phyloP scores from a whole-genome alignment of 257 asterid genomes.

The Fraxinus quadrangulata region DNA sequence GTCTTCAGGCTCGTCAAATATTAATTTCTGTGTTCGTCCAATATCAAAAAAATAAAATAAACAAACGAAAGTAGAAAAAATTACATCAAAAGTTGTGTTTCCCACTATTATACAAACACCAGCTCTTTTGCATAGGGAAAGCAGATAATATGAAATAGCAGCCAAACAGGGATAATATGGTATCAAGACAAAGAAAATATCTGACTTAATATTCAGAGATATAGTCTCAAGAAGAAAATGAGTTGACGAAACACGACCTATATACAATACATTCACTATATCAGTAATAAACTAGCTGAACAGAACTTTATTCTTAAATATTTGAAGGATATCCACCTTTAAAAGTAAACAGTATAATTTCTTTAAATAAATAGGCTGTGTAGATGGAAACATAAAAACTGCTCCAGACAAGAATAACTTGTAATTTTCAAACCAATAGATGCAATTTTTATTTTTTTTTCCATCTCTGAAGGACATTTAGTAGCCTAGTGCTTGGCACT shows the following conservation, averaged over 20 bases:
- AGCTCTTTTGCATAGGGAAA: constrained; percentile 5
- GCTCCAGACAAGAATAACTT: constrained; percentile 7
- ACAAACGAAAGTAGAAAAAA: constrained; percentile 18
- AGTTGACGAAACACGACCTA: not conserved
- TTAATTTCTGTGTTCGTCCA: constrained; percentile 63
- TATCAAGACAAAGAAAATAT: not conserved
- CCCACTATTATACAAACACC: constrained; percentile 10
- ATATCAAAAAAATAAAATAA: constrained; percentile 30
- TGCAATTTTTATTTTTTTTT: not conserved
- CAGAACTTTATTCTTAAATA: not conserved
- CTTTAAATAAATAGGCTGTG: not conserved
- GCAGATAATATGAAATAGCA: not conserved
- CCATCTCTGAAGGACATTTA: constrained; percentile 15
- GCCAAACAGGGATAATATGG: constrained; percentile 1
- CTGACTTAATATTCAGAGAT: not conserved
- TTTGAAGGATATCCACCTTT: not conserved
- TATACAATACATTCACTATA: not conserved
- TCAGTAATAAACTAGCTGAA: not conserved
- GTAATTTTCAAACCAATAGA: not conserved
- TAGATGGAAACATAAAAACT: not conserved
- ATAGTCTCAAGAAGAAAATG: not conserved
- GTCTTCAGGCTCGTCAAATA: constrained; percentile 74
- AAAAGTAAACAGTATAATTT: constrained; percentile 6
- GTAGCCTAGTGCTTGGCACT: constrained; percentile 3
- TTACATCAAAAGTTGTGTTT: not conserved